Conservation (phyloP, 2,329 filamentous ascomycete species). For the Torrubiellomyces zombiae region DNA sequence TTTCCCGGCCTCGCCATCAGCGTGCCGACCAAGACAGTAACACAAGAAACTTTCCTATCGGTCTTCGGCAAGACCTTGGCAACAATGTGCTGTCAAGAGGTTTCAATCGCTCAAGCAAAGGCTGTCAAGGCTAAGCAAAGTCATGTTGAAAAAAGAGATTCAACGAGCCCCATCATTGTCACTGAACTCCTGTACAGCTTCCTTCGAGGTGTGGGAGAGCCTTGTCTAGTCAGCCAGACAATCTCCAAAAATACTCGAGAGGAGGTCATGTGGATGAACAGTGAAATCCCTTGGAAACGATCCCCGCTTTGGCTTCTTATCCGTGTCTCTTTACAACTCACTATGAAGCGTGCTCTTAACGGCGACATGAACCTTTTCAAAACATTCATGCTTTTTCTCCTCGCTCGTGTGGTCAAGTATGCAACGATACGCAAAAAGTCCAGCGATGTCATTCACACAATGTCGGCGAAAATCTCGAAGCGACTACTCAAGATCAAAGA, state of each 20-base stretch:
- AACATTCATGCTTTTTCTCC: conserved; percentile 3
- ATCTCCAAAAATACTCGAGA: conserved; percentile 38
- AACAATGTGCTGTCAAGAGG: conserved; percentile 11
- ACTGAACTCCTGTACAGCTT: conserved; percentile 27
- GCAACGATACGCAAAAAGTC: background rate
- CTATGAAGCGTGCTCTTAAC: conserved; percentile 1
- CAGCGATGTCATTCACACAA: conserved; percentile 15
- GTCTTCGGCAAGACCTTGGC: conserved; percentile 8
- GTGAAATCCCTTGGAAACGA: conserved; percentile 23
- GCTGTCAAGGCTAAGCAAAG: conserved; percentile 19
- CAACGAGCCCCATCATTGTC: conserved; percentile 28
- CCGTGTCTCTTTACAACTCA: conserved; percentile 30
- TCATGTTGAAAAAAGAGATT: conserved; percentile 27
- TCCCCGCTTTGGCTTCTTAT: conserved; percentile 39
- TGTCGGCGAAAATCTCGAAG: conserved; percentile 25
- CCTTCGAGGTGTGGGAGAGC: conserved; percentile 19
- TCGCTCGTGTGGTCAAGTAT: conserved; percentile 1
- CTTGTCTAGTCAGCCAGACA: conserved; percentile 6
- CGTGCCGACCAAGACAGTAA: conserved; percentile 2
- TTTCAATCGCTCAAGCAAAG: conserved; percentile 6
- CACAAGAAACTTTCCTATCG: conserved; percentile 6
- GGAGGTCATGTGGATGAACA: conserved; percentile 27
- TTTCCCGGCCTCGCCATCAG: conserved; percentile 14
- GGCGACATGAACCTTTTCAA: conserved; percentile 3
- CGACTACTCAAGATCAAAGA: conserved; percentile 21